Evolutionary conservation across 306 rosid species (phyloP).

Genomic region (Quercus cerris): DNA sequence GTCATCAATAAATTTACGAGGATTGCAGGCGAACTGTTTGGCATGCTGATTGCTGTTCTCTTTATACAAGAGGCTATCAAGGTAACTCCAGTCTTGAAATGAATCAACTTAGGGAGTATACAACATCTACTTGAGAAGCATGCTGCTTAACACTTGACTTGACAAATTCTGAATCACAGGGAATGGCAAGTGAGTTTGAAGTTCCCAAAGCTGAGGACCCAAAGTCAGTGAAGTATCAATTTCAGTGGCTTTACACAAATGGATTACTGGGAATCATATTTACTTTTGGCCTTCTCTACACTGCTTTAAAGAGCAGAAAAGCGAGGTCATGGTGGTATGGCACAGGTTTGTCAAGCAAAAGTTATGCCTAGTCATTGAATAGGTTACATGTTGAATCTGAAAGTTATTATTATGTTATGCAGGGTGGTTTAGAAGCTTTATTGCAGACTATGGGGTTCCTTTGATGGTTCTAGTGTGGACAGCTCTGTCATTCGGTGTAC

Average conservation of each 20-base stretch:
- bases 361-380: neutral
- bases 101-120: neutral
- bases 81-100: constrained; percentile 33
- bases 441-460: constrained; percentile 87
- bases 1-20: constrained; percentile 78
- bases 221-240: constrained; percentile 37
- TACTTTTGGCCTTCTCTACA: constrained; percentile 67
- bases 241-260: constrained; percentile 67
- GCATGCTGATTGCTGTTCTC: constrained; percentile 78
- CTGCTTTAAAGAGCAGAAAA: constrained; percentile 71
- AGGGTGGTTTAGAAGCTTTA: constrained; percentile 70
- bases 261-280: constrained; percentile 75
- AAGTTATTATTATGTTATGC: constrained; percentile 6
- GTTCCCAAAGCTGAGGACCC: constrained; percentile 53
- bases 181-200: constrained; percentile 63
- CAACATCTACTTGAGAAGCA: neutral
- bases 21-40: constrained; percentile 82
- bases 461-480: constrained; percentile 79
- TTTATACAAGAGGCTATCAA: constrained; percentile 86
- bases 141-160: neutral
- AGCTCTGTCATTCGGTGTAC: constrained; percentile 53
- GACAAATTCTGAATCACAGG: constrained; percentile 37
- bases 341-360: constrained; percentile 53
- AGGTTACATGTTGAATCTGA: neutral
- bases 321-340: constrained; percentile 87